Evolutionary conservation across 2,329 filamentous ascomycete genomes (phyloP).

Genomic region (Verticillium tricorpus): DNA sequence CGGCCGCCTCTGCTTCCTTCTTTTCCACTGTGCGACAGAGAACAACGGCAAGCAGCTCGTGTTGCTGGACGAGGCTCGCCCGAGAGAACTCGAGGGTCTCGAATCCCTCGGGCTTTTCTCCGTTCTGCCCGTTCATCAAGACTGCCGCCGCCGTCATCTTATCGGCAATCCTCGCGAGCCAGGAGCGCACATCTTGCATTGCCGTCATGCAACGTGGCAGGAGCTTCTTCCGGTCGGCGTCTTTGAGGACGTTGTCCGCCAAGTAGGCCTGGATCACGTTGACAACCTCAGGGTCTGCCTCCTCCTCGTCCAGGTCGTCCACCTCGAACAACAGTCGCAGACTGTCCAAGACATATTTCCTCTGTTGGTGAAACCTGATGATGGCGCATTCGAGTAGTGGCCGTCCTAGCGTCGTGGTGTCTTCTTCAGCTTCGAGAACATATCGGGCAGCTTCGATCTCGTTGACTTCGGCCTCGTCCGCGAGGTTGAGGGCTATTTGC

Average conservation of each 20-base stretch:
- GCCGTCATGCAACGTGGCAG: conserved; percentile 69
- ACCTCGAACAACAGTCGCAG: conserved; percentile 74
- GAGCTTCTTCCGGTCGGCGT: conserved; percentile 50
- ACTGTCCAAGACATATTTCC: conserved; percentile 78
- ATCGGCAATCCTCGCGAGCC: conserved; percentile 72
- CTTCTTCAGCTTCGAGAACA: conserved; percentile 68
- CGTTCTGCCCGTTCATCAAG: conserved; percentile 59
- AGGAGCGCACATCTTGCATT: conserved; percentile 72
- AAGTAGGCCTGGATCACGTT: conserved; percentile 49
- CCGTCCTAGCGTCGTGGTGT: conserved; percentile 64
- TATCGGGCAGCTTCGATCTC: conserved; percentile 79
- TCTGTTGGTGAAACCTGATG: conserved; percentile 82
- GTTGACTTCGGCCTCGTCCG: conserved; percentile 86
- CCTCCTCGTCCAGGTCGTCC: conserved; percentile 56
- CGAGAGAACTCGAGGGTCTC: conserved; percentile 80
- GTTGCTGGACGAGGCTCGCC: conserved; percentile 77
- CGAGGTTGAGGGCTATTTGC: conserved; percentile 73
- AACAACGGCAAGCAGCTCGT: conserved; percentile 82
- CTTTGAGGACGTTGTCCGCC: conserved; percentile 49
- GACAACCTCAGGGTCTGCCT: conserved; percentile 44
- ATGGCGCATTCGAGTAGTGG: conserved; percentile 73
- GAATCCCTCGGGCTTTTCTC: conserved; percentile 54
- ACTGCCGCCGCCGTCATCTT: conserved; percentile 71
- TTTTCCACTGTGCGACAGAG: conserved; percentile 74
- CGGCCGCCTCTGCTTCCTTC: conserved; percentile 62